A percentile compares a stretch with the other conserved stretches of the same genome.
Conservation (phyloP, 768 basidiomycete species). For the Galerina sulciceps region DNA sequence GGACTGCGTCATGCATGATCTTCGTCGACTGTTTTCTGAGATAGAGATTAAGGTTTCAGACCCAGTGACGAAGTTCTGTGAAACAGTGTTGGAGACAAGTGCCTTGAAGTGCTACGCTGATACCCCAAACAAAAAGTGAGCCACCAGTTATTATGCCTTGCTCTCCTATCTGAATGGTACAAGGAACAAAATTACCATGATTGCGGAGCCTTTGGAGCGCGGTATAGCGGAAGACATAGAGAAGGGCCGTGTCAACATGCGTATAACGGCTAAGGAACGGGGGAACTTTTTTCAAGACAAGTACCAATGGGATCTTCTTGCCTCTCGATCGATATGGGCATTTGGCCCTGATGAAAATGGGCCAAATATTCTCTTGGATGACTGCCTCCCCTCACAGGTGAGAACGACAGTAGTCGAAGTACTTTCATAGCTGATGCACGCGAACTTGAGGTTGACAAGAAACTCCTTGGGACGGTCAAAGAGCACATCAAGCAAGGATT, state of each 20-base stretch:
- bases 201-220: conserved; percentile 94
- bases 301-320: conserved; percentile 97
- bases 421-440: neutral
- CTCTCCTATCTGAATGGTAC: conserved; percentile 12
- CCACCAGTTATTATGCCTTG: conserved; percentile 10
- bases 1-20: conserved; percentile 96
- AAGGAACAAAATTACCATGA: conserved; percentile 99
- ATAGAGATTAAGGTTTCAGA: conserved; percentile 99
- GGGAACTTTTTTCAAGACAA: conserved; percentile 96
- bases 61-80: conserved; percentile 97
- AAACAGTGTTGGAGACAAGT: conserved; percentile 97
- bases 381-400: conserved; percentile 94
- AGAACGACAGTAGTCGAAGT: conserved; percentile 9
- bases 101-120: conserved; percentile 99
- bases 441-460: conserved; percentile 81
- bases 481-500: conserved; percentile 99
- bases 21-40: conserved; percentile 90
- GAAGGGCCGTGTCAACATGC: conserved; percentile 89
- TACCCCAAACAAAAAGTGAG: conserved; percentile 98
- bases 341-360: conserved; percentile 98
- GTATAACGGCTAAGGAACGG: conserved; percentile 93
- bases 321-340: conserved; percentile 98
- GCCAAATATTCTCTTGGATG: conserved; percentile 91
- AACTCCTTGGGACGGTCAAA: conserved; percentile 83
- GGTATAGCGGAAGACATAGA: conserved; percentile 98